Evolutionary conservation across 2,329 filamentous ascomycete species (phyloP), one percentile per base, ranked within the genome.

Genomic region (Aspergillus nomiae): DNA sequence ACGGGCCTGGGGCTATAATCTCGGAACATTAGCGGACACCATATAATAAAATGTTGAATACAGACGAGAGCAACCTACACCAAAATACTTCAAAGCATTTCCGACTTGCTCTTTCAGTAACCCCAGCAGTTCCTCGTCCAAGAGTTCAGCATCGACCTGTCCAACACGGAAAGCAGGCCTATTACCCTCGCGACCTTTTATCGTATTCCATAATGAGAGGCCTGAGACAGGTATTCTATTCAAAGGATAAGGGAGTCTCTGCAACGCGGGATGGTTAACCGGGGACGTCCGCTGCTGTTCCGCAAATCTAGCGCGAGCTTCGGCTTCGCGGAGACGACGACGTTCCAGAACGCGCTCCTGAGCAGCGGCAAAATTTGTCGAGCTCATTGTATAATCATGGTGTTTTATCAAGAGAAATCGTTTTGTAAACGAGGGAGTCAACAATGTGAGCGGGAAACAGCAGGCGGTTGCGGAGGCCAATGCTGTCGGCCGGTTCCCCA

Each of bases 81-180:
- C 90, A 69, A 94, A 90, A 76, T 97, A 95, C 75, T 94, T 96
- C 63, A 98, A 81, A 14, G 89, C 95, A 68, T 97, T 92, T 68
- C 89, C 90, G 36, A 95, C 92, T 78, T 99, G 94, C 7, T 86
- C 87, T 74, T 91, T 93, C 63, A 99, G 82, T 67, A 98, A 84
- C n/a, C 87, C 87, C 28, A 98, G 84, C 53, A 99, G 84, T 80
- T 98, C 95, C 74, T 97, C 92, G 77, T 99, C 95, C 21, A 99
- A 85, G 56, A 99, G 83, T 77, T 98, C 95, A 43, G 95, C 93
- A 77, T 99, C 95, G 50, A 98, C 92, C 80, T 99, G 95, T 32
- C 94, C 93, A 32, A 99, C 95, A 59, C 95, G 89, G 76, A 97
- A 97, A 12, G 92, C 90, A 6, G 95, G 94, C 19, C 88, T 84